Evolutionary conservation across 164 flowering plant species (phyloP), one percentile per base, ranked within the genome.

Genomic region (Protea cynaroides): DNA sequence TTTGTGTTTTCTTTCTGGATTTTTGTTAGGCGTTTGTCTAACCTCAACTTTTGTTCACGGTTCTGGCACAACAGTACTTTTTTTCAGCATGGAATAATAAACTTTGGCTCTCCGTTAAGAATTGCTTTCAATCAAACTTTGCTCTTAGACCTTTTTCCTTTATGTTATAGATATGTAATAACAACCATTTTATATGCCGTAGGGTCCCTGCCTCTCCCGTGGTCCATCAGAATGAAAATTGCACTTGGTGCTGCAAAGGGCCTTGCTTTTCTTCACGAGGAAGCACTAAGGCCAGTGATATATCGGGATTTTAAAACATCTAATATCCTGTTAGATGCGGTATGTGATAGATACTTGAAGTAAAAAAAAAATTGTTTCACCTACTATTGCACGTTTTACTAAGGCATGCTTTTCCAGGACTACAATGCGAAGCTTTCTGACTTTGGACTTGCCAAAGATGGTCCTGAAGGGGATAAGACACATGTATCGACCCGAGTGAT

Each of bases 381-480:
- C 17, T 62, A 18, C 19, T 65, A 36, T 58, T 18, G 46, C 37
- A 61, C 52, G 61, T 46, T 37, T 56, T 62, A 60, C 59, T 47
- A 69, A 62, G 24, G 51, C 18, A 38, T 61, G 25, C 40, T 61
- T 38, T 71, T 81, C 51, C 81, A 87, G 93, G 90, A 87, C 24
- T 87, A 87, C 61, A 87, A 81, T 75, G 90, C 93, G 7, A 87
- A 87, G 76, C 88, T 87, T 23, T 87, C 93, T 64, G 93, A 87
- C 65, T 87, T 87, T 68, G 93, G 93, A 56, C 88, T 87, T 60
- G 93, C 93, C 23, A 87, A 87, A 78, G 93, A 85, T 82, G 93
- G 93, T 67, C 93, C 93, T 10, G 86, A 84, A 76, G 93, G 90
- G 52, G 93, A 87, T 57, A 84, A 85, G 69, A 87, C 93, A 61